phyloP scores from a whole-genome alignment of 148 eudicot species.

The Rhododendron mucronatum region DNA sequence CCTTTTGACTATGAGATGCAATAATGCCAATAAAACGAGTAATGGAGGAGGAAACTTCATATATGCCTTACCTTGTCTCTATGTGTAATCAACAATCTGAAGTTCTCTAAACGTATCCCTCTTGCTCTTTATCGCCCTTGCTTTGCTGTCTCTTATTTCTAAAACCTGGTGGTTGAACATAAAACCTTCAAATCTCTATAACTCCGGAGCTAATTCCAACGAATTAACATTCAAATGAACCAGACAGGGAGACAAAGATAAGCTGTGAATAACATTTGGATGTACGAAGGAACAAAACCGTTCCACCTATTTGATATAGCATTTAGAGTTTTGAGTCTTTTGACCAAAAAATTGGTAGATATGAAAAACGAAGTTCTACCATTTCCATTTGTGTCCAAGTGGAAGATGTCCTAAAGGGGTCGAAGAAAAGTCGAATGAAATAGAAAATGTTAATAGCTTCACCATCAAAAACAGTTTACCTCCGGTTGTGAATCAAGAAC shows the following conservation, averaged over 20 bases:
- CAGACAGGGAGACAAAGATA: background rate
- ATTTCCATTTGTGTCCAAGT: background rate
- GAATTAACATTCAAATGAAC: slow-evolving; percentile 5
- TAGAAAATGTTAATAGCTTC: background rate
- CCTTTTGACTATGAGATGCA: background rate
- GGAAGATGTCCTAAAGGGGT: background rate
- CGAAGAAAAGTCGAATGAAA: background rate
- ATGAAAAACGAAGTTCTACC: background rate
- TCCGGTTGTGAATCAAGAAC: slow-evolving; percentile 92
- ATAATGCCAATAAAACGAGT: background rate
- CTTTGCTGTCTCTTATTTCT: slow-evolving; percentile 62
- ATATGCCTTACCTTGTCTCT: slow-evolving; percentile 24
- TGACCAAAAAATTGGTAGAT: background rate
- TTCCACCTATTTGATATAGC: background rate
- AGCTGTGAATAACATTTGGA: background rate
- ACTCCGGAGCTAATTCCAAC: background rate
- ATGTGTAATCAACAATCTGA: slow-evolving; percentile 58
- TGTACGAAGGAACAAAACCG: background rate
- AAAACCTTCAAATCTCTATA: background rate
- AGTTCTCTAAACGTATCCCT: slow-evolving; percentile 47
- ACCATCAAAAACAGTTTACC: slow-evolving; percentile 34
- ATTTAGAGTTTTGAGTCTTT: slow-evolving; percentile 4
- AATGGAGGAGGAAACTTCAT: background rate
- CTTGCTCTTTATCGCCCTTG: slow-evolving; percentile 65
- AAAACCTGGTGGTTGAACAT: slow-evolving; percentile 52